A percentile compares a stretch with the other conserved stretches of the same genome.
Conservation (phyloP, 129 eudicot genomes). For the Tanacetum coccineum region DNA sequence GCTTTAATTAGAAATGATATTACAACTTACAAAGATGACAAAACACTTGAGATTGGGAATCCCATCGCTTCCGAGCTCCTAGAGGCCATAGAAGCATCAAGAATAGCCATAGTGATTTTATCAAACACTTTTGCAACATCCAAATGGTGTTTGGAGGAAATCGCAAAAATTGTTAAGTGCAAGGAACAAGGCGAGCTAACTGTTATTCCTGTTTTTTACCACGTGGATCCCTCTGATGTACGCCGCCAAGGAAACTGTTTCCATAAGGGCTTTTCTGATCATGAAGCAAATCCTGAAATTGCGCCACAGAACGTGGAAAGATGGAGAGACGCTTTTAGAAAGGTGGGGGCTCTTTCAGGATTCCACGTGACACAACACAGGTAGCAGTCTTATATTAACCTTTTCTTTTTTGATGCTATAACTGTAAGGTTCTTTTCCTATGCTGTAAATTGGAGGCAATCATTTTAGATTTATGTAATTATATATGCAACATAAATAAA, state of each 20-base stretch:
- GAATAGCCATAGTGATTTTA: not conserved
- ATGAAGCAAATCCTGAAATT: slow-evolving; percentile 9
- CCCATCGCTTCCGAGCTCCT: slow-evolving; percentile 6
- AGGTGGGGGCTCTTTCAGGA: not conserved
- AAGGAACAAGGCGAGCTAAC: not conserved
- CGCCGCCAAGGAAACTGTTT: not conserved
- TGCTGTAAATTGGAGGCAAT: too few relatives aligned
- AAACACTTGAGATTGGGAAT: not conserved
- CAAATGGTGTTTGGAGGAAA: slow-evolving; percentile 9
- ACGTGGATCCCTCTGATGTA: not conserved
- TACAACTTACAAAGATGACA: slow-evolving; percentile 1
- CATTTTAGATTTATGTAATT: too few relatives aligned
- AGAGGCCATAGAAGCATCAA: not conserved
- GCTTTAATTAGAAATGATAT: not conserved
- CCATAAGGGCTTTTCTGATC: not conserved
- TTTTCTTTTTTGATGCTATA: too few relatives aligned
- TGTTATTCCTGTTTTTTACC: slow-evolving; percentile 7
- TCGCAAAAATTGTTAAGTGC: not conserved
- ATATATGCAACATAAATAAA: too few relatives aligned
- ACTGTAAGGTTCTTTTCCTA: too few relatives aligned
- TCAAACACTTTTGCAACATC: not conserved
- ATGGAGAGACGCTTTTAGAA: not conserved
- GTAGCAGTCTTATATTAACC: too few relatives aligned
- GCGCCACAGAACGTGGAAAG: not conserved
- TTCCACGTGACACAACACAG: too few relatives aligned